Evolutionary conservation across 352 stramenopile genomes (phyloP).

Genomic region (Phytophthora pseudosyringae): DNA sequence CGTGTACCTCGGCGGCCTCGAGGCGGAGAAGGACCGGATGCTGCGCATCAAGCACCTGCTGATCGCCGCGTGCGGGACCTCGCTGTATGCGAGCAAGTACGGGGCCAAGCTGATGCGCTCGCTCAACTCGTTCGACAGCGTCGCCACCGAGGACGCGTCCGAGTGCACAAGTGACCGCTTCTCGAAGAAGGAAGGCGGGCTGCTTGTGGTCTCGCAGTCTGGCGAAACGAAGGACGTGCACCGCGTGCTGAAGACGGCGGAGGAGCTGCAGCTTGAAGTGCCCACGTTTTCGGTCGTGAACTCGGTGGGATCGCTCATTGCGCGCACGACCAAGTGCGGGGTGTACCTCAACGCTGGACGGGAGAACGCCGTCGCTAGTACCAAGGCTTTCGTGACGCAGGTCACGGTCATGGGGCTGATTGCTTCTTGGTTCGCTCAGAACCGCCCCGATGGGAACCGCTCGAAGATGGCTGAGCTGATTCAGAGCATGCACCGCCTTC

Average conservation of each 20-base stretch:
- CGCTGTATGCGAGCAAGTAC: slow-evolving; percentile 95
- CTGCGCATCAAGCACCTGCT: slow-evolving; percentile 94
- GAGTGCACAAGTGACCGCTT: slow-evolving; percentile 93
- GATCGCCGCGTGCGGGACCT: slow-evolving; percentile 95
- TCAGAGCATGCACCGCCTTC: slow-evolving; percentile 96
- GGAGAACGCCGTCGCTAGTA: slow-evolving; percentile 98
- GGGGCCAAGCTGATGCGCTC: slow-evolving; percentile 98
- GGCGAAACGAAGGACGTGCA: slow-evolving; percentile 98
- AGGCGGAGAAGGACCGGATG: slow-evolving; percentile 92
- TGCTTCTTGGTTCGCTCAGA: slow-evolving; percentile 93
- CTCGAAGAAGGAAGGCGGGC: slow-evolving; percentile 81
- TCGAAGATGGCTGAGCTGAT: slow-evolving; percentile 92
- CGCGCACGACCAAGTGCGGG: slow-evolving; percentile 92
- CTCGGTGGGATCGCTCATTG: slow-evolving; percentile 97
- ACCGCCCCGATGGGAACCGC: slow-evolving; percentile 80
- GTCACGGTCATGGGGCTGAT: slow-evolving; percentile 93
- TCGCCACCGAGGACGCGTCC: slow-evolving; percentile 91
- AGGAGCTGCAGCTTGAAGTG: slow-evolving; percentile 70
- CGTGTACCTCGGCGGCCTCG: slow-evolving; percentile 94
- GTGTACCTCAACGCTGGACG: slow-evolving; percentile 98
- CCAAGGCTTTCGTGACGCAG: slow-evolving; percentile 99
- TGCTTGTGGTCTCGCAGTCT: slow-evolving; percentile 98
- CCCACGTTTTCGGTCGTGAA: slow-evolving; percentile 97
- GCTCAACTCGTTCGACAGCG: slow-evolving; percentile 94
- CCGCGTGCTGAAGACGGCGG: slow-evolving; percentile 92